Evolutionary conservation across 768 basidiomycete genomes (phyloP), one percentile per base, ranked within the genome.

Genomic region (Lentinula edodes): DNA sequence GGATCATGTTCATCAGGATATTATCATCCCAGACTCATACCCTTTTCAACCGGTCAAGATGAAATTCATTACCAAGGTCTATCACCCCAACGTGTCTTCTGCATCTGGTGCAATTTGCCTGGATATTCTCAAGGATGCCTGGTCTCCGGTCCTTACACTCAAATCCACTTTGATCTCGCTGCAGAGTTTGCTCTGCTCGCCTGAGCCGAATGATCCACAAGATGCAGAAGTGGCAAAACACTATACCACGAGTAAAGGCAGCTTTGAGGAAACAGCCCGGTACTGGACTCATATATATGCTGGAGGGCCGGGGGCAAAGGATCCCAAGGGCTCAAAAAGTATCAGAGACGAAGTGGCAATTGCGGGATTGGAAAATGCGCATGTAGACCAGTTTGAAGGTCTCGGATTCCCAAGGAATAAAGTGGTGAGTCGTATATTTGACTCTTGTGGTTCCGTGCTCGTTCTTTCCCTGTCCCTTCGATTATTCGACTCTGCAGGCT

Each of bases 201-300:
- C 96, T 0, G 94, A 97, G 71, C 95, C 96, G 7, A 91, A 90
- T 64, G 96, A 98, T 70, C 96, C 95, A 0, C 95, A 98, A 75
- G 96, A 98, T 70, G 96, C 95, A 0, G 95, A 98, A 75, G 95
- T 98, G 10, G 95, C 95, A 12, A 98, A 97, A 72, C 96, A 97
- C 70, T 98, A 91, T 68, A 90, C 91, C 73, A 93, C 94, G 12
- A 91, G 89, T 72, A 89, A 89, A 71, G 75, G 77, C 28, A 88
- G 89, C 67, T 98, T 98, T 66, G 91, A 95, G 62, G 90, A 90
- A 42, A 98, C 95, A 3, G 95, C 95, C 61, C 81, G 84, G 43
- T 95, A 95, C 72, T 98, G 95, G 95, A 92, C 95, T 0, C 87
- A 91, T 68, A 86, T 89, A 34, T 97, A 97, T 71, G 95, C 95